Base-by-base conservation (phyloP, 768 basidiomycete genomes). In the Royoungia palumana region DNA sequence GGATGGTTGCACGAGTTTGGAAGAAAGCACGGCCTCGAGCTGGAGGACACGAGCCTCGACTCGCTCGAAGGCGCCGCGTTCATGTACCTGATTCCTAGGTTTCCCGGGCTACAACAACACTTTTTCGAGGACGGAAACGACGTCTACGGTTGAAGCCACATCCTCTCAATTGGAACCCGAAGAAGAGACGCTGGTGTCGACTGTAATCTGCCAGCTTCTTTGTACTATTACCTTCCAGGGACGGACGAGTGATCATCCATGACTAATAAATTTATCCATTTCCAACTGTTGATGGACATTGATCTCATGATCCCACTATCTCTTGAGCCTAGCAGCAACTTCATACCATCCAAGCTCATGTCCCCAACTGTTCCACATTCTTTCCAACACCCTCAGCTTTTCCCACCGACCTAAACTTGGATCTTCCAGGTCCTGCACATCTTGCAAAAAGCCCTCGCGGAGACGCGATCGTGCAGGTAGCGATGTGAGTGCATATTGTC, bases 351-450 rank as follows among this genome's bases (percentile, higher is more conserved):
- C 83, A 17, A 89, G 72, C n/a, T 73, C 70, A 7, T 58, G 67
- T 1, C 86, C 86, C 91, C 92, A 97, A 47, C 81, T 82, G 58
- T 86, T 80, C 90, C 93, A 92, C 82, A 95, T 92, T 62, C 90
- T 70, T 41, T 92, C 82, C 5, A 95, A 72, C 2, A 94, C 85
- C 39, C 75, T 70, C 62, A 90, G 63, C 70, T 94, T 93, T 59
- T 89, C 89, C 40, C 74, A 73, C 46, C 82, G 71, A 8, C 78
- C 78, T 43, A 94, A 63, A 53, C 71, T 72, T 1, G 87, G 82
- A 59, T 91, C 81, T 65, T 94, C 92, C 44, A 97, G 65, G 66
- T 92, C 85, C 25, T 76, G 73, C 1, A 96, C 78, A 59, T 98
- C 94, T 45, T 89, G 85, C 54, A 98, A 67, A 67, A 96, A 95